A percentile compares a stretch with the other conserved stretches of the same genome.
Conservation (phyloP, 1,284 basidiomycete species). For the Agroathelia rolfsii region DNA sequence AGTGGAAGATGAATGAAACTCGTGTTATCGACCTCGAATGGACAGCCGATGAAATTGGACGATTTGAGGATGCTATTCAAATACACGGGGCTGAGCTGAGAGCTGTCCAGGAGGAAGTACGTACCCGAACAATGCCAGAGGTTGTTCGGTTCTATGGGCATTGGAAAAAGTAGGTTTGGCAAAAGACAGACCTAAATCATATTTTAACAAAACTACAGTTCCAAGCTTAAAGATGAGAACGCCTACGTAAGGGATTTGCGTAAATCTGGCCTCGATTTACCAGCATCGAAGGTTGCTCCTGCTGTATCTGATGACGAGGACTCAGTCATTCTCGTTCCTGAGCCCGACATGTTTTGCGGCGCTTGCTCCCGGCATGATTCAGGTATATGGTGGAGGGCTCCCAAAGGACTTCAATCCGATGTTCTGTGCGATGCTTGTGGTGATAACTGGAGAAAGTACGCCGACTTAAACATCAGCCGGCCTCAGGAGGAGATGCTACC, state of each 20-base stretch:
- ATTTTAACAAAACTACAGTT: conserved; percentile 27
- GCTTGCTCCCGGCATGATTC: conserved; percentile 72
- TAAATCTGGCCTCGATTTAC: too few relatives aligned
- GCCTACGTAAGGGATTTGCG: too few relatives aligned
- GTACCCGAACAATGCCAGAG: conserved; percentile 60
- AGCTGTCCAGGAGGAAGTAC: conserved; percentile 66
- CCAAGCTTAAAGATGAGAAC: conserved; percentile 59
- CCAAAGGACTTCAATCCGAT: conserved; percentile 60
- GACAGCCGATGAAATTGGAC: conserved; percentile 58
- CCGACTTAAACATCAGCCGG: conserved; percentile 68
- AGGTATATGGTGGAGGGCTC: conserved; percentile 78
- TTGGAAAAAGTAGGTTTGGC: conserved; percentile 71
- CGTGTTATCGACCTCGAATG: conserved; percentile 63
- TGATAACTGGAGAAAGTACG: conserved; percentile 80
- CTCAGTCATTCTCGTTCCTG: conserved; percentile 53
- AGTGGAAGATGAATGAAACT: conserved; percentile 71
- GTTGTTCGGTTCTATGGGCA: conserved; percentile 77
- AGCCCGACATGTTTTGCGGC: conserved; percentile 56
- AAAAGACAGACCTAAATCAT: too few relatives aligned
- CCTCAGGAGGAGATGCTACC: conserved; percentile 52
- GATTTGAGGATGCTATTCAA: conserved; percentile 68
- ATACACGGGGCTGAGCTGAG: conserved; percentile 71
- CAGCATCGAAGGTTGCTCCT: too few relatives aligned
- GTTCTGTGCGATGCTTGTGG: conserved; percentile 80
- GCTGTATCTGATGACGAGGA: conserved; percentile 66